Conservation (phyloP, 495 filamentous ascomycete species). For the Annulohypoxylon maeteangense region DNA sequence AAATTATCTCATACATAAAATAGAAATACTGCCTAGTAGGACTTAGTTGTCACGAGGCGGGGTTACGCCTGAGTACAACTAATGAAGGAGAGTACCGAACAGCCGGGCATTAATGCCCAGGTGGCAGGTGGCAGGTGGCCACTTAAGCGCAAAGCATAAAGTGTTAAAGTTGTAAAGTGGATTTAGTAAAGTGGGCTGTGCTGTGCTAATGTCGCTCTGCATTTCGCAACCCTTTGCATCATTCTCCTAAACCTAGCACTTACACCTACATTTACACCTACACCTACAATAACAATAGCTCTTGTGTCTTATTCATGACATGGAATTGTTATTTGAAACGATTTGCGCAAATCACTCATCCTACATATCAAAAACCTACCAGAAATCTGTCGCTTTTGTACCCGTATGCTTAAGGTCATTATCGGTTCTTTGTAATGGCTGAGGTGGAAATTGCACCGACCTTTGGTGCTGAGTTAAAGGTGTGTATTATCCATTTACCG, state of each 20-base stretch:
- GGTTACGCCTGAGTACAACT: slow-evolving; percentile 26
- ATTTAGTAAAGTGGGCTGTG: slow-evolving; percentile 28
- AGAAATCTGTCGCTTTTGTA: slow-evolving; percentile 8
- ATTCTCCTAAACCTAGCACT: slow-evolving; percentile 3
- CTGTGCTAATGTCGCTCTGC: slow-evolving; percentile 27
- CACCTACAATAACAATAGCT: slow-evolving; percentile 2
- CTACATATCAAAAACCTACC: slow-evolving; percentile 16
- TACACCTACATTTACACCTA: not conserved
- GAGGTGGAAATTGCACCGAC: slow-evolving; percentile 78
- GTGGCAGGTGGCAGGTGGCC: not conserved
- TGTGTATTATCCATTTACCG: slow-evolving; percentile 49
- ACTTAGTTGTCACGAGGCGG: slow-evolving; percentile 6
- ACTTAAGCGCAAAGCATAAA: not conserved
- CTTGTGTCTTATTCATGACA: slow-evolving; percentile 32
- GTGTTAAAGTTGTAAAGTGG: slow-evolving; percentile 1
- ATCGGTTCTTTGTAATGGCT: slow-evolving; percentile 66
- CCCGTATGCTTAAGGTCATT: slow-evolving; percentile 38
- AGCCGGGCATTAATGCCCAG: slow-evolving; percentile 23
- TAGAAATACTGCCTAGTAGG: not conserved
- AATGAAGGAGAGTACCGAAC: slow-evolving; percentile 27
- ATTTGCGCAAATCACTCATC: slow-evolving; percentile 19
- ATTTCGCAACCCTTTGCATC: slow-evolving; percentile 23
- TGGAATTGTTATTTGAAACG: slow-evolving; percentile 40
- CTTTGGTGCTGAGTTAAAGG: slow-evolving; percentile 93
- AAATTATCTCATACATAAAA: not conserved